phyloP scores from a whole-genome alignment of 352 stramenopile genomes.

The Nothophytophthora sp. region DNA sequence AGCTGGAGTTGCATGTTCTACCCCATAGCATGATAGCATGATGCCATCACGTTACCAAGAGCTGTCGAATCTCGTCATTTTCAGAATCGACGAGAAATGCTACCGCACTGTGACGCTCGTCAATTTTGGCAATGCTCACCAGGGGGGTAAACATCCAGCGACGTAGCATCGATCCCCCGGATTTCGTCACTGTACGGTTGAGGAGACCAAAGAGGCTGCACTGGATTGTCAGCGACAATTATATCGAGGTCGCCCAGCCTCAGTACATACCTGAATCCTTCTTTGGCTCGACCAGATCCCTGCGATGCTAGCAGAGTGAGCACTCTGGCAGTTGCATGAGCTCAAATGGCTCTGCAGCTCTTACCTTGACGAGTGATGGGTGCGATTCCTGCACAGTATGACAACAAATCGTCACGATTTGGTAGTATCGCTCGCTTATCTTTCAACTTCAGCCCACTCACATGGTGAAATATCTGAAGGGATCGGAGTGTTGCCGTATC shows the following conservation, averaged over 20 bases:
- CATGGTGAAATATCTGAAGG: constrained; percentile 84
- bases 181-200: constrained; percentile 80
- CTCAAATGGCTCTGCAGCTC: not conserved
- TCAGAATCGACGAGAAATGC: constrained; percentile 54
- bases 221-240: not conserved
- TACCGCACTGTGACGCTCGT: constrained; percentile 55
- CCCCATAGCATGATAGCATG: not conserved
- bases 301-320: constrained; percentile 15
- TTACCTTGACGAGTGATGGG: constrained; percentile 76
- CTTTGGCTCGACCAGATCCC: constrained; percentile 73
- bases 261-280: constrained; percentile 89
- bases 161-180: constrained; percentile 54
- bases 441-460: constrained; percentile 18
- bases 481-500: constrained; percentile 69
- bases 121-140: constrained; percentile 40
- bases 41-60: constrained; percentile 38
- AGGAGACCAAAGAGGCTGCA: constrained; percentile 74
- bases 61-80: constrained; percentile 60
- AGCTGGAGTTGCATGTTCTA: too few species aligned
- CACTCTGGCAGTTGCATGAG: not conserved
- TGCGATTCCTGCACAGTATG: constrained; percentile 75
- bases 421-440: not conserved
- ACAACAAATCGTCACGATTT: not conserved
- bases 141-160: constrained; percentile 84
- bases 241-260: too few species aligned